These are phyloP conservation scores for Pochonia chlamydosporia DNA, from an alignment of 2,329 filamentous ascomycete genomes.

Conservation along the genomic window DNA sequence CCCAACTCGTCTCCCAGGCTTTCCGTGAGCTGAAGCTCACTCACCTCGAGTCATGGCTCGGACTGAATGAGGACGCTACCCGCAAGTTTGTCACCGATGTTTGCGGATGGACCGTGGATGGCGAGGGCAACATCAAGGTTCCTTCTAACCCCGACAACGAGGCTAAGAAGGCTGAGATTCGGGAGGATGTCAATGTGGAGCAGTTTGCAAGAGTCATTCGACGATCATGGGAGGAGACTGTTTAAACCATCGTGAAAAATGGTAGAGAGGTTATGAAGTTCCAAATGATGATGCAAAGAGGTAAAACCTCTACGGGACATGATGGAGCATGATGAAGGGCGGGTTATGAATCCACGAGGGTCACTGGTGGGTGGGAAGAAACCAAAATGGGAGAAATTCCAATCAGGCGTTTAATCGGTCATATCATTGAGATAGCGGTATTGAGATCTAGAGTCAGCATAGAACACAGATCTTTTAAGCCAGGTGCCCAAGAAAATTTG, in stretches of 20 bases:
- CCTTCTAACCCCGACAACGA: conserved; percentile 96
- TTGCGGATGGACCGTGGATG: conserved; percentile 78
- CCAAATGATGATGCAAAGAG: neutral
- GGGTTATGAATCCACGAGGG: neutral
- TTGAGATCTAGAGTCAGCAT: conserved; percentile 23
- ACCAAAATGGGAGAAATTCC: conserved; percentile 19
- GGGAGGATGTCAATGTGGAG: conserved; percentile 90
- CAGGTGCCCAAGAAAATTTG: neutral
- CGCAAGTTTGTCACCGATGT: conserved; percentile 78
- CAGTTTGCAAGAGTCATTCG: conserved; percentile 77
- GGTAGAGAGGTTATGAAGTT: neutral
- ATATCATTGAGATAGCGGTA: conserved; percentile 29
- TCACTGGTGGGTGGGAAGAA: conserved; percentile 22
- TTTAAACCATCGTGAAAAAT: conserved; percentile 16
- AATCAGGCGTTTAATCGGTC: conserved; percentile 29
- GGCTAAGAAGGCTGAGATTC: conserved; percentile 89
- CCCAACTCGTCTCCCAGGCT: conserved; percentile 75
- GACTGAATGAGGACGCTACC: conserved; percentile 61
- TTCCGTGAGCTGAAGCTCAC: conserved; percentile 66
- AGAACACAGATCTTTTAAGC: conserved; percentile 17
- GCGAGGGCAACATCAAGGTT: conserved; percentile 61
- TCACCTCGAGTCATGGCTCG: conserved; percentile 70
- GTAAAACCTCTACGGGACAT: neutral
- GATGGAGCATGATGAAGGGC: conserved; percentile 14
- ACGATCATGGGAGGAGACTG: conserved; percentile 73